Conservation (phyloP, 2,329 filamentous ascomycete species). For the Monosporascus sp. region DNA sequence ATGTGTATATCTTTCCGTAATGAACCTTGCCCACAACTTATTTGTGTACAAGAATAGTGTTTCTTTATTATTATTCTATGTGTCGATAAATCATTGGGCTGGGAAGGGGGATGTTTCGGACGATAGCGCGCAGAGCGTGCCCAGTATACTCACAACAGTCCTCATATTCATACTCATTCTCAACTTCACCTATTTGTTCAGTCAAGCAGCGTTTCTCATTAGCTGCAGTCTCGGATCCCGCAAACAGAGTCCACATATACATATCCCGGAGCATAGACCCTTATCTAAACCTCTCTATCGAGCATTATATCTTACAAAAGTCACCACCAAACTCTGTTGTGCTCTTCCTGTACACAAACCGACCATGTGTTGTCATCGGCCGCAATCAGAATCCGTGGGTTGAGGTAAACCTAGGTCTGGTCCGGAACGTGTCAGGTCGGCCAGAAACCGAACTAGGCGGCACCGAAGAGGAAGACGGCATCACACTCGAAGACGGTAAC, state of each 20-base stretch:
- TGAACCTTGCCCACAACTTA: too few species aligned
- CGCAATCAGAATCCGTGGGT: slow-evolving; percentile 98
- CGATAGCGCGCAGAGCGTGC: not conserved
- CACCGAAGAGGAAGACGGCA: slow-evolving; percentile 7
- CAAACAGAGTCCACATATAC: slow-evolving; percentile 60
- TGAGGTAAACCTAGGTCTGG: slow-evolving; percentile 69
- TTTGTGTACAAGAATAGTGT: not conserved
- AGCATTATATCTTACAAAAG: slow-evolving; percentile 80
- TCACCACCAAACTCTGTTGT: slow-evolving; percentile 67
- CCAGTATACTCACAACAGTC: not conserved
- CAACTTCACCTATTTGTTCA: not conserved
- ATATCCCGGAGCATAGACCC: slow-evolving; percentile 66
- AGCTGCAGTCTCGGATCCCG: slow-evolving; percentile 34
- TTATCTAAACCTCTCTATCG: slow-evolving; percentile 87
- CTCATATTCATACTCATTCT: not conserved
- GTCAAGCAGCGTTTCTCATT: slow-evolving; percentile 23
- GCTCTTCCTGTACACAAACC: slow-evolving; percentile 83
- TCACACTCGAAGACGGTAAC: slow-evolving; percentile 18
- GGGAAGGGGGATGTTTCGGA: not conserved
- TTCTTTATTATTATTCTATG: not conserved
- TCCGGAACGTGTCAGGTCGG: slow-evolving; percentile 27
- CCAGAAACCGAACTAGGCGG: not conserved
- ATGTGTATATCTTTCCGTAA: not conserved
- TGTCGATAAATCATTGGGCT: not conserved
- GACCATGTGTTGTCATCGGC: slow-evolving; percentile 83